Evolutionary conservation across 2,329 filamentous ascomycete genomes (phyloP).

Genomic region (Fusarium falciforme): DNA sequence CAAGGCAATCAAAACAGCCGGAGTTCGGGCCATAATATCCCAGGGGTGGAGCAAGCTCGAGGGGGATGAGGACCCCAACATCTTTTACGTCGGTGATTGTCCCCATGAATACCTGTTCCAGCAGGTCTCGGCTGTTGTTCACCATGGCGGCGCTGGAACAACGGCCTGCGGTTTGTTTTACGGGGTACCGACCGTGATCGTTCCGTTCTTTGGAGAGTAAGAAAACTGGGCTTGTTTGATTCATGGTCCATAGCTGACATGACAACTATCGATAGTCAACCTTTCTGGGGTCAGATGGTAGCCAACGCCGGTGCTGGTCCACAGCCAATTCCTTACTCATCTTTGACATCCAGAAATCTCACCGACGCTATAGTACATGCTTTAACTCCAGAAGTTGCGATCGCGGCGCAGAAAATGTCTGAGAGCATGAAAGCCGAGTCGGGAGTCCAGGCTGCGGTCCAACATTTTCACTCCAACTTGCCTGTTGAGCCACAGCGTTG

Average conservation of each 20-base stretch:
- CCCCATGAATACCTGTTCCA: slow-evolving; percentile 88
- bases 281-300: slow-evolving; percentile 1
- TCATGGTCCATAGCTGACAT: not conserved
- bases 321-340: not conserved
- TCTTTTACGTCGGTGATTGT: slow-evolving; percentile 76
- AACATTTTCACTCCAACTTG: slow-evolving; percentile 1
- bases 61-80: slow-evolving; percentile 57
- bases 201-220: slow-evolving; percentile 83
- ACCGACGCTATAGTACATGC: not conserved
- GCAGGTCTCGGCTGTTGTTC: slow-evolving; percentile 81
- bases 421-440: not conserved
- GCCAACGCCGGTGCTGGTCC: not conserved
- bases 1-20: slow-evolving; percentile 69
- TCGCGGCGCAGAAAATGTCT: not conserved
- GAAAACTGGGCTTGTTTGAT: too few relatives aligned
- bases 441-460: not conserved
- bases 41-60: slow-evolving; percentile 79
- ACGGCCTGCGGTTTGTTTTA: slow-evolving; percentile 83
- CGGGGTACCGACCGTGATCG: slow-evolving; percentile 80
- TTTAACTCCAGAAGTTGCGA: not conserved
- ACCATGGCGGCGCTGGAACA: slow-evolving; percentile 87
- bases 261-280: not conserved
- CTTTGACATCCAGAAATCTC: not conserved
- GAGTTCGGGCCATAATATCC: slow-evolving; percentile 74
- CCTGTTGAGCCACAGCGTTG: not conserved